A percentile compares a stretch with the other conserved stretches of the same genome.
Conservation (phyloP, 495 filamentous ascomycete species). For the Cryomyces minteri region DNA sequence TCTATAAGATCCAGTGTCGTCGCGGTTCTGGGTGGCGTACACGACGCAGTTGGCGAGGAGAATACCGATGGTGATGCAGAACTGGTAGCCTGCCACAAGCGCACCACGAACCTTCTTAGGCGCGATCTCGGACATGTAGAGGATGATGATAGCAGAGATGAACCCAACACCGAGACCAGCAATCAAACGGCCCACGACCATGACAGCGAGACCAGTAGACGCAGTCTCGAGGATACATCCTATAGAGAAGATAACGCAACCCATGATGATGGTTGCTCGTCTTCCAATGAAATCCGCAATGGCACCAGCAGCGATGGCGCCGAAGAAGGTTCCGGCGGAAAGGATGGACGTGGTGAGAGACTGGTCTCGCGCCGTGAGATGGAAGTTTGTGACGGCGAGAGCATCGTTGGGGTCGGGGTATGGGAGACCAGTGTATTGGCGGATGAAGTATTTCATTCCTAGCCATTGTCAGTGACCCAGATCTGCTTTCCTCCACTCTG, state of each 20-base stretch:
- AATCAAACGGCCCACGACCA: slow-evolving; percentile 50
- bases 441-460: neutral
- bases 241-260: slow-evolving; percentile 41
- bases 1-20: slow-evolving; percentile 44
- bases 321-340: slow-evolving; percentile 22
- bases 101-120: slow-evolving; percentile 47
- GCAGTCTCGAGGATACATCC: slow-evolving; percentile 43
- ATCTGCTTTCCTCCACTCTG: too few relatives aligned
- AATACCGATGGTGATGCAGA: slow-evolving; percentile 50
- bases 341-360: slow-evolving; percentile 17
- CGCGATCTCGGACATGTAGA: slow-evolving; percentile 48
- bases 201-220: slow-evolving; percentile 26
- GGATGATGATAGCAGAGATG: slow-evolving; percentile 50
- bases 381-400: slow-evolving; percentile 26
- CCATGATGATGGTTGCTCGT: slow-evolving; percentile 24
- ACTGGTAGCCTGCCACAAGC: slow-evolving; percentile 47
- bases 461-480: too few relatives aligned
- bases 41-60: slow-evolving; percentile 50
- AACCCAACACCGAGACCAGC: slow-evolving; percentile 55
- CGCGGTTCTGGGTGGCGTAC: slow-evolving; percentile 41
- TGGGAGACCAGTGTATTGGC: neutral
- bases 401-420: too few relatives aligned
- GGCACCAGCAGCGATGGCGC: slow-evolving; percentile 21
- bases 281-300: slow-evolving; percentile 21
- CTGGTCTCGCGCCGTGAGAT: slow-evolving; percentile 11